These are phyloP conservation scores for Geranium rotundifolium DNA, from an alignment of 345 rosid genomes.

Conservation along the genomic window DNA sequence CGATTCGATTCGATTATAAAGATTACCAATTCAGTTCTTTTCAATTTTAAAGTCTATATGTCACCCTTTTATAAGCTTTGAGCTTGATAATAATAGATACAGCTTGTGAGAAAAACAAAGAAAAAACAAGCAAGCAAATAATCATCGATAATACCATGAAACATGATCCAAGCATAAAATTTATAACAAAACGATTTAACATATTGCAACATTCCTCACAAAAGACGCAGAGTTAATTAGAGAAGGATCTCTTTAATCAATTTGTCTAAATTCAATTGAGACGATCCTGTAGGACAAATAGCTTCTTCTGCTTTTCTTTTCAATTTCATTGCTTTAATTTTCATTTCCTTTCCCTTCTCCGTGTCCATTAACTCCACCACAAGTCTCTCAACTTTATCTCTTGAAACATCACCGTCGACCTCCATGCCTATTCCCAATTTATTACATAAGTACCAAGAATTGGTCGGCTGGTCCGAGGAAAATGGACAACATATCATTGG, in stretches of 20 bases:
- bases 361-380: conserved; percentile 17
- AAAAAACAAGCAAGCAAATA: too few species aligned
- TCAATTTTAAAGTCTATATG: too few species aligned
- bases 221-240: too few species aligned
- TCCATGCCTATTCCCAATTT: conserved; percentile 61
- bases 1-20: too few species aligned
- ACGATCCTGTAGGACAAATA: conserved; percentile 4
- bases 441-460: conserved; percentile 43
- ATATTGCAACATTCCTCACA: too few species aligned
- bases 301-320: conserved; percentile 11
- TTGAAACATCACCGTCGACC: conserved; percentile 10
- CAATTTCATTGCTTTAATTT: conserved; percentile 7
- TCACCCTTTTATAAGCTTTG: too few species aligned
- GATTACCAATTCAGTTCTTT: too few species aligned
- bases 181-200: too few species aligned
- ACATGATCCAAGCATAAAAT: too few species aligned
- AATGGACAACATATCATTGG: conserved; percentile 75
- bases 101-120: too few species aligned
- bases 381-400: conserved; percentile 10
- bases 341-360: conserved; percentile 7
- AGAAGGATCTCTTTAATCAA: conserved; percentile 7
- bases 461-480: conserved; percentile 47
- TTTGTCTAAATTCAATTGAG: conserved; percentile 7
- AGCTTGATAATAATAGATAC: too few species aligned
- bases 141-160: too few species aligned